A percentile compares a stretch with the other conserved stretches of the same genome.
phyloP scores from a whole-genome alignment of 495 filamentous ascomycete genomes.

The Hypoxylon fragiforme region DNA sequence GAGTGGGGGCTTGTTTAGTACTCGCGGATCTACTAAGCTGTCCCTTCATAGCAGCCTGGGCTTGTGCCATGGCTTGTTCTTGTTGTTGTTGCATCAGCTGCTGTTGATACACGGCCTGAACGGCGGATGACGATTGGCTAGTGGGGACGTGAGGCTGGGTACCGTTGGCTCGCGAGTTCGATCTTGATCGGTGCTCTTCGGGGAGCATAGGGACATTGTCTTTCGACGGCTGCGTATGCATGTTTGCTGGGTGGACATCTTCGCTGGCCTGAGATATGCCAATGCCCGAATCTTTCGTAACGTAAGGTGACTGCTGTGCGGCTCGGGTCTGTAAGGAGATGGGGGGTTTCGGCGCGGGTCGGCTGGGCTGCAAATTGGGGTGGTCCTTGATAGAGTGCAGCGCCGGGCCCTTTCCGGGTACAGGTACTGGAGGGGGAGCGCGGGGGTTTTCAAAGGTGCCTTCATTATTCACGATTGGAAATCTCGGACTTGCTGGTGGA shows the following conservation, averaged over 20 bases:
- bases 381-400: slow-evolving; percentile 51
- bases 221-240: slow-evolving; percentile 48
- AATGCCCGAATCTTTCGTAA: slow-evolving; percentile 57
- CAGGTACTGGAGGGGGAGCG: slow-evolving; percentile 86
- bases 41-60: slow-evolving; percentile 62
- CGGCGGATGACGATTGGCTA: slow-evolving; percentile 33
- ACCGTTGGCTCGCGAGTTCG: slow-evolving; percentile 57
- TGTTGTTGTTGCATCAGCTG: slow-evolving; percentile 69
- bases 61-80: slow-evolving; percentile 73
- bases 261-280: slow-evolving; percentile 57
- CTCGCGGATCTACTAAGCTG: slow-evolving; percentile 66
- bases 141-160: slow-evolving; percentile 46
- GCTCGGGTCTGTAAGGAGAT: slow-evolving; percentile 49
- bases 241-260: slow-evolving; percentile 47
- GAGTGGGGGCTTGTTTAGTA: slow-evolving; percentile 55
- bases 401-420: slow-evolving; percentile 48
- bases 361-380: slow-evolving; percentile 61
- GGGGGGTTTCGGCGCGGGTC: slow-evolving; percentile 70
- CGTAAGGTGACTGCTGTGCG: slow-evolving; percentile 53
- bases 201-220: slow-evolving; percentile 56
- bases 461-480: slow-evolving; percentile 82
- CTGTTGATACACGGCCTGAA: slow-evolving; percentile 67
- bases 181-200: slow-evolving; percentile 58
- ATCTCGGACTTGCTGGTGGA: slow-evolving; percentile 87
- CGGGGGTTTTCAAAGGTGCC: slow-evolving; percentile 97